A percentile compares a stretch with the other conserved stretches of the same genome.
phyloP scores from a whole-genome alignment of 352 stramenopile genomes.

The Phytophthora capsici region DNA sequence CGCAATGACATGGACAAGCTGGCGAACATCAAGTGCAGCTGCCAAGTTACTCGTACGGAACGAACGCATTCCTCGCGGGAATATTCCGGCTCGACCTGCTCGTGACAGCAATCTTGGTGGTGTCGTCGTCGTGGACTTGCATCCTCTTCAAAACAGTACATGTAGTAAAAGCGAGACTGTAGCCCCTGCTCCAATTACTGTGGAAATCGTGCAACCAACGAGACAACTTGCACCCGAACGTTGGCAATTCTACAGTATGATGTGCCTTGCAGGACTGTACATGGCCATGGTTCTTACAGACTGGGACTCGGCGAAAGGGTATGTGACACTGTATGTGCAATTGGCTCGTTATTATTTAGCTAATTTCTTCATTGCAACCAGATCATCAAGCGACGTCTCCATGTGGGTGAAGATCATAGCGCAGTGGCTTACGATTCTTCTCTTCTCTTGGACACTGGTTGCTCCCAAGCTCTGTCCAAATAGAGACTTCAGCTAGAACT shows the following conservation, averaged over 20 bases:
- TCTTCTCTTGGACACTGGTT: constrained; percentile 96
- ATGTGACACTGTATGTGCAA: constrained; percentile 20
- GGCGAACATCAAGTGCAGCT: constrained; percentile 67
- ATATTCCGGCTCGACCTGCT: neutral
- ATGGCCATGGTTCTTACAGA: constrained; percentile 96
- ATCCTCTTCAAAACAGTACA: constrained; percentile 2
- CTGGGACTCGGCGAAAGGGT: constrained; percentile 90
- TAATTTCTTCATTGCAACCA: neutral
- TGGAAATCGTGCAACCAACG: constrained; percentile 44
- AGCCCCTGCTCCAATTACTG: constrained; percentile 42
- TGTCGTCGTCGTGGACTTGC: constrained; percentile 66
- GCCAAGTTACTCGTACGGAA: constrained; percentile 69
- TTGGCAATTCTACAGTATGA: constrained; percentile 95
- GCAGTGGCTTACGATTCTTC: constrained; percentile 93
- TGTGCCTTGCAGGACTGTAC: constrained; percentile 92
- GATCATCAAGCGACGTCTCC: constrained; percentile 71
- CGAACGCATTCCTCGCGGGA: neutral
- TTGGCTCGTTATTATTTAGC: neutral
- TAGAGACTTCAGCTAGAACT: constrained; percentile 85
- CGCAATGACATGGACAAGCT: constrained; percentile 73
- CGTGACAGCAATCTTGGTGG: constrained; percentile 21
- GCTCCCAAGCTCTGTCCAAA: constrained; percentile 95
- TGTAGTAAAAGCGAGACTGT: neutral
- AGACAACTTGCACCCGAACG: constrained; percentile 64
- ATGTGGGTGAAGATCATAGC: constrained; percentile 97